These are phyloP conservation scores for Teratosphaeria epicoccoides DNA, from an alignment of 2,329 filamentous ascomycete genomes.

Conservation along the genomic window DNA sequence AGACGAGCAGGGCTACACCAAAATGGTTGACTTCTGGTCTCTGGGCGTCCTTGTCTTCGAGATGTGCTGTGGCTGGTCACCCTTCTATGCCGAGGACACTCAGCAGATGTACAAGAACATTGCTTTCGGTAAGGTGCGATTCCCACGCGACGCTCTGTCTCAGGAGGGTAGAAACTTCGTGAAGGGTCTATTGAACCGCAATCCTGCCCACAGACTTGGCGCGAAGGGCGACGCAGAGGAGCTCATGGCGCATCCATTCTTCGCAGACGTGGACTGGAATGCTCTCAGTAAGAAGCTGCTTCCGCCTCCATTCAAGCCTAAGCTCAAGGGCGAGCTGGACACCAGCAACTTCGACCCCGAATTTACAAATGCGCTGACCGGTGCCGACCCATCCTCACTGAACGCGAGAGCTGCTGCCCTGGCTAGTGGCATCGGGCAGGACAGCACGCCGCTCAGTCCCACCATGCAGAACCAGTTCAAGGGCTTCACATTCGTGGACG, in stretches of 20 bases:
- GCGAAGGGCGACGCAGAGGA: constrained; percentile 87
- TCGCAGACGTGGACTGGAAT: constrained; percentile 86
- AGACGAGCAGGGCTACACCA: constrained; percentile 95
- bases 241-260: constrained; percentile 89
- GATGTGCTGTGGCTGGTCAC: constrained; percentile 99
- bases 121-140: constrained; percentile 94
- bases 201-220: constrained; percentile 88
- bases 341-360: constrained; percentile 98
- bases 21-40: constrained; percentile 99
- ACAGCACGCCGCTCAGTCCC: constrained; percentile 84
- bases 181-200: constrained; percentile 92
- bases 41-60: constrained; percentile 95
- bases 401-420: constrained; percentile 84
- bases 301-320: constrained; percentile 93
- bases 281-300: constrained; percentile 81
- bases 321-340: constrained; percentile 88
- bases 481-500: constrained; percentile 97
- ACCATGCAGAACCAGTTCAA: constrained; percentile 97
- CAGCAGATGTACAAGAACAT: constrained; percentile 99
- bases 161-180: constrained; percentile 95
- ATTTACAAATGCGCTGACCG: constrained; percentile 88
- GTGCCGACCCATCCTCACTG: constrained; percentile 63
- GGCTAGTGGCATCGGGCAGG: constrained; percentile 67
- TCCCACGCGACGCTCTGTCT: constrained; percentile 87
- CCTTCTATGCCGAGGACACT: constrained; percentile 96